A percentile compares a stretch with the other conserved stretches of the same genome.
Conservation (phyloP, 208 protist species). For the Trichomonas gallinae region DNA sequence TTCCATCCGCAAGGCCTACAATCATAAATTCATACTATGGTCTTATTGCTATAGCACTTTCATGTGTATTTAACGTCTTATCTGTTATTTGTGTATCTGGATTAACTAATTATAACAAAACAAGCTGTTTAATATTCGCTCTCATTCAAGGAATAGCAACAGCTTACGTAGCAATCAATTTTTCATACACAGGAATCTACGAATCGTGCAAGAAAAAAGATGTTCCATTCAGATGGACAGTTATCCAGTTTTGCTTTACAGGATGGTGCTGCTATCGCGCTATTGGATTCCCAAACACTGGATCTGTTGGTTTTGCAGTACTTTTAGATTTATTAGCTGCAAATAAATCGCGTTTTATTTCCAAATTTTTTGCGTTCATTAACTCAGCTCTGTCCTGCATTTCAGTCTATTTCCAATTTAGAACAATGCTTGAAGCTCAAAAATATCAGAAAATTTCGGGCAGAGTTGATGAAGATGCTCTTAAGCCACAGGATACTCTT, state of each 20-base stretch:
- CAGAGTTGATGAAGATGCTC: background rate
- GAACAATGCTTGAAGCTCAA: background rate
- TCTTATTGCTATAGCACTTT: background rate
- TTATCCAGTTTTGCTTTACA: background rate
- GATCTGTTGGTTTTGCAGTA: background rate
- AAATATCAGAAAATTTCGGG: slow-evolving; percentile 7
- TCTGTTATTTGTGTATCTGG: background rate
- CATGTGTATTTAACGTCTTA: background rate
- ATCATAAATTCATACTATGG: background rate
- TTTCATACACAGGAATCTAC: background rate
- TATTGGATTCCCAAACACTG: background rate
- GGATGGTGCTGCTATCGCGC: background rate
- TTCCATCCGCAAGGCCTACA: background rate
- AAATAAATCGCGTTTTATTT: background rate
- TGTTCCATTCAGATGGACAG: background rate
- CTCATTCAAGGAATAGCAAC: background rate
- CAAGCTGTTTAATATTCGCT: background rate
- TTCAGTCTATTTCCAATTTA: background rate
- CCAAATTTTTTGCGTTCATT: background rate
- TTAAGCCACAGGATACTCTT: background rate
- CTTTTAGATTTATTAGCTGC: background rate
- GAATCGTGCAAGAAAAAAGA: background rate
- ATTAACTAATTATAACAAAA: background rate
- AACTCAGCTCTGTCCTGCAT: background rate
- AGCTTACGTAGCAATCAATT: background rate